phyloP scores from a whole-genome alignment of 2,329 filamentous ascomycete genomes.

The Pyrenophora teres region DNA sequence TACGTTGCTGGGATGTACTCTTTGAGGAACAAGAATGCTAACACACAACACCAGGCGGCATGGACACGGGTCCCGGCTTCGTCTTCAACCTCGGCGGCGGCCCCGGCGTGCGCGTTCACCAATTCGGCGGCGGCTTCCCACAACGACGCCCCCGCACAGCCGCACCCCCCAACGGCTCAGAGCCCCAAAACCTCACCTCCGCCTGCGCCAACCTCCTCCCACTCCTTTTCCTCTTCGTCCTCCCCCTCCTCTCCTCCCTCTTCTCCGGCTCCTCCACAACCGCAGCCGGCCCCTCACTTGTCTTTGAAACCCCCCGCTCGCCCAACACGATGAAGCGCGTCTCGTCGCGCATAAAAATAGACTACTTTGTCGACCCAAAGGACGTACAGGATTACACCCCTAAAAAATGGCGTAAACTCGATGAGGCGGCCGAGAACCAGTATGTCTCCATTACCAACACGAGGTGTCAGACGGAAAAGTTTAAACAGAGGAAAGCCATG shows the following conservation, averaged over 20 bases:
- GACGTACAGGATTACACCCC: constrained; percentile 74
- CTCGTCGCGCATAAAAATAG: constrained; percentile 71
- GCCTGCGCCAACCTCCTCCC: constrained; percentile 78
- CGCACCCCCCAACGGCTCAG: constrained; percentile 59
- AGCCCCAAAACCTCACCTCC: constrained; percentile 55
- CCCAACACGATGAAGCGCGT: constrained; percentile 76
- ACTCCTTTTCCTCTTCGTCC: constrained; percentile 79
- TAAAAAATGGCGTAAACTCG: constrained; percentile 73
- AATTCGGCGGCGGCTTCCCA: constrained; percentile 83
- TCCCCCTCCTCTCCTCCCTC: constrained; percentile 80
- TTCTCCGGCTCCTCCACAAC: constrained; percentile 58
- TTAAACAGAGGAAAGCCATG: constrained; percentile 67
- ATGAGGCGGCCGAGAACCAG: constrained; percentile 74
- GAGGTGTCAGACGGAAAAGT: constrained; percentile 76
- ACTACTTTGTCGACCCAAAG: constrained; percentile 82
- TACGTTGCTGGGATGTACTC: constrained; percentile 41
- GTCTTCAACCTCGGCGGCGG: constrained; percentile 94
- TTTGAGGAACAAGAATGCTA: constrained; percentile 1
- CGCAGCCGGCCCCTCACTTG: constrained; percentile 69
- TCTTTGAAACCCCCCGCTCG: constrained; percentile 71
- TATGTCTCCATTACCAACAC: constrained; percentile 70
- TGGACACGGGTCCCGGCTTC: constrained; percentile 82
- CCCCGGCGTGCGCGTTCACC: constrained; percentile 89
- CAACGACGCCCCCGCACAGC: constrained; percentile 70
- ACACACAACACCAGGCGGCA: constrained; percentile 54